Conservation (phyloP, 176 grass and related monocot genomes). For the Ananas comosus region DNA sequence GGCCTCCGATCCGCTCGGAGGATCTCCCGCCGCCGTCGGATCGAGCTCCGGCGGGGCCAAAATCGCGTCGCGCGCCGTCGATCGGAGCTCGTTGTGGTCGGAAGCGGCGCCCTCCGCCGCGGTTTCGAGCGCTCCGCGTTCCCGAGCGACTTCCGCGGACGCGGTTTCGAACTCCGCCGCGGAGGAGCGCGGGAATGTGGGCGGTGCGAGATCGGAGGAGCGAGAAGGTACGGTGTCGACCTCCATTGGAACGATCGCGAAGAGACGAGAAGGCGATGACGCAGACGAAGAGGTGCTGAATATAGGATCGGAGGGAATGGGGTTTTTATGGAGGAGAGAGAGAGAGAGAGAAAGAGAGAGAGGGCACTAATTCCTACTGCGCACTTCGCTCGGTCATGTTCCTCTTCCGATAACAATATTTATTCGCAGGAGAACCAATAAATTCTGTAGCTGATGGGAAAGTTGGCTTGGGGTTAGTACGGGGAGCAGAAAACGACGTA, state of each 20-base stretch:
- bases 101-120: not conserved
- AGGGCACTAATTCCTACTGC: not conserved
- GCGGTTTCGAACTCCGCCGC: not conserved
- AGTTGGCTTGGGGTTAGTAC: no score
- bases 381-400: no score
- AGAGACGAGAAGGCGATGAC: not conserved
- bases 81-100: not conserved
- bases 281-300: not conserved
- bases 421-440: no score
- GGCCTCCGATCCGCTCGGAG: not conserved
- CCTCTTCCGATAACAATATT: no score
- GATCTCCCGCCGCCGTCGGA: not conserved
- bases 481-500: no score
- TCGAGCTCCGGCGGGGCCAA: not conserved
- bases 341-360: no score
- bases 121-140: no score
- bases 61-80: not conserved
- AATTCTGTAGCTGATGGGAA: no score
- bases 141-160: no score
- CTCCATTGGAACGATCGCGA: not conserved
- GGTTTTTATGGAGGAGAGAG: not conserved
- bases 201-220: not conserved
- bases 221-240: not conserved
- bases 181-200: not conserved
- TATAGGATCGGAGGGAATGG: not conserved